Evolutionary conservation across 108 stramenopile species (phyloP).

Genomic region (Fistulifera solaris): DNA sequence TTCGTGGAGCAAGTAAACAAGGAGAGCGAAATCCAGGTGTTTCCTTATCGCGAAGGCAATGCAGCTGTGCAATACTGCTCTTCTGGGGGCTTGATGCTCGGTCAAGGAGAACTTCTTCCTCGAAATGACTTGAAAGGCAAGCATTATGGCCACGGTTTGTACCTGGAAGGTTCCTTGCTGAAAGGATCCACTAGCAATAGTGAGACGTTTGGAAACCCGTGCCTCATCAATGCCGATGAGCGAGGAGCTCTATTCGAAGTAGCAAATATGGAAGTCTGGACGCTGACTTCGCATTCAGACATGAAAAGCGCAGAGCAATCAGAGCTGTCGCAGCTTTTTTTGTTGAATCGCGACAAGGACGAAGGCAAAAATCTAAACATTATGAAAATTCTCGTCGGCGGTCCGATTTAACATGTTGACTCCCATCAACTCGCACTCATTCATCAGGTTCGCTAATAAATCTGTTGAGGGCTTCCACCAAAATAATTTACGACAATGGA

Average conservation of each 20-base stretch:
- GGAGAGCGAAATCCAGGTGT: slow-evolving; percentile 66
- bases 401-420: slow-evolving; percentile 3
- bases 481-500: too few relatives aligned
- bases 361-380: slow-evolving; percentile 20
- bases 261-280: slow-evolving; percentile 64
- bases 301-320: slow-evolving; percentile 33
- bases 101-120: slow-evolving; percentile 36
- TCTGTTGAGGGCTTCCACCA: too few relatives aligned
- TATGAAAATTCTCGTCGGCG: slow-evolving; percentile 29
- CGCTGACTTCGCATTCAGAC: slow-evolving; percentile 47
- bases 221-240: slow-evolving; percentile 20
- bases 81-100: slow-evolving; percentile 45
- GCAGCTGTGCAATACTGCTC: slow-evolving; percentile 51
- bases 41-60: slow-evolving; percentile 52
- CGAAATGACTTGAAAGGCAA: slow-evolving; percentile 5
- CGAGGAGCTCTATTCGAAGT: slow-evolving; percentile 46
- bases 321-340: slow-evolving; percentile 28
- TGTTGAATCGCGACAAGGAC: slow-evolving; percentile 11
- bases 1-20: slow-evolving; percentile 50
- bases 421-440: background rate
- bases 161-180: slow-evolving; percentile 32
- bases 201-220: slow-evolving; percentile 70
- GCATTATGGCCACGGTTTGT: slow-evolving; percentile 49
- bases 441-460: too few relatives aligned
- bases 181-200: slow-evolving; percentile 53